Percentiles rank a stretch among this genome's conserved stretches.
These are phyloP conservation scores for Mycena filopes DNA, from an alignment of 768 basidiomycete species.

Conservation along the genomic window DNA sequence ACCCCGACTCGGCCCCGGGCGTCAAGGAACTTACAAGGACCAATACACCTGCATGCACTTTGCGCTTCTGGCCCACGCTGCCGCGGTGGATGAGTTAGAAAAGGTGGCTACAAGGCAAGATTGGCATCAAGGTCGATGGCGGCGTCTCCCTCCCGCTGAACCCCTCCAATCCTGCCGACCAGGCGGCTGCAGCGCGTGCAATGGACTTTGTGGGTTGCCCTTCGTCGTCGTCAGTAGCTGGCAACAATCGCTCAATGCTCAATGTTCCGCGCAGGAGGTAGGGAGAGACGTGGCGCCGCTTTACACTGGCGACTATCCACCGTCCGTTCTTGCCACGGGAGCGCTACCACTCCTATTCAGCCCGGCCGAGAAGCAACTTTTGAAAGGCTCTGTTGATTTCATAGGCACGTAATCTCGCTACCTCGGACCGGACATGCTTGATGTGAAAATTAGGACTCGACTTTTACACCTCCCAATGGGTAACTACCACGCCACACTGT, in stretches of 20 bases:
- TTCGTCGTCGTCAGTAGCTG: not conserved
- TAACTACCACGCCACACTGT: constrained; percentile 27
- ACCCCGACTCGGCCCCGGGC: constrained; percentile 27
- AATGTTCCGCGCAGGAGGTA: constrained; percentile 23
- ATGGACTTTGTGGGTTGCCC: constrained; percentile 33
- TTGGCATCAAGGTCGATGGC: constrained; percentile 33
- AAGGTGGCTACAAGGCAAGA: constrained; percentile 31
- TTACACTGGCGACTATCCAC: constrained; percentile 33
- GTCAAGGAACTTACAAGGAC: constrained; percentile 19
- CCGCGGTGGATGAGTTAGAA: constrained; percentile 33
- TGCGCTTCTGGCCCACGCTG: constrained; percentile 31
- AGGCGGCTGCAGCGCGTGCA: constrained; percentile 28
- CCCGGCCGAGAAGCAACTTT: constrained; percentile 24
- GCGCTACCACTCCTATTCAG: constrained; percentile 24
- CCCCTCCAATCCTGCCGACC: constrained; percentile 25
- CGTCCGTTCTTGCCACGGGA: constrained; percentile 28
- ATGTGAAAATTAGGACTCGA: constrained; percentile 25
- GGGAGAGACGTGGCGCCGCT: constrained; percentile 33
- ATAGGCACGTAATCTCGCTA: constrained; percentile 14
- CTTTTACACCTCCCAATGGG: constrained; percentile 35
- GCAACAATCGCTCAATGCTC: not conserved
- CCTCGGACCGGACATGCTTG: not conserved
- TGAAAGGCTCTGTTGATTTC: constrained; percentile 35
- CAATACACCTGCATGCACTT: constrained; percentile 33
- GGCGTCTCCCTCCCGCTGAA: constrained; percentile 30